A percentile compares a stretch with the other conserved stretches of the same genome.
phyloP scores from a whole-genome alignment of 1,139 yeast genomes.

The Protomyces gravidus region DNA sequence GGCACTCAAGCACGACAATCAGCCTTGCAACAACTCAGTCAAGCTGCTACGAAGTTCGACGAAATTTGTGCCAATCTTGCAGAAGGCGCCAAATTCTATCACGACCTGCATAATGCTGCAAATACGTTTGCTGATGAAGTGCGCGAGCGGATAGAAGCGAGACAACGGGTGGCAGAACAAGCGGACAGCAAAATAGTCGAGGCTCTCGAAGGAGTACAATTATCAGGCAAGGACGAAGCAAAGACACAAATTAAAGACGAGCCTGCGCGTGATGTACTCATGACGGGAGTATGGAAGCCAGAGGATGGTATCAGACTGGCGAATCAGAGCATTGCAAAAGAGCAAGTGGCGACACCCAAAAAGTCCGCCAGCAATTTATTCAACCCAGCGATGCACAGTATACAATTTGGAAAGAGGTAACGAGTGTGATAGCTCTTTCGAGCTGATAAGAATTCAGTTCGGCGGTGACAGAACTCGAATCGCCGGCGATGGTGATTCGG shows the following conservation, averaged over 20 bases:
- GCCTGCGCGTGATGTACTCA: neutral
- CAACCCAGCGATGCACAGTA: conserved; percentile 15
- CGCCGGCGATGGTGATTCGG: neutral
- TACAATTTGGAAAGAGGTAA: conserved; percentile 1
- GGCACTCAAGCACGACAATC: conserved; percentile 44
- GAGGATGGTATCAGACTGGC: conserved; percentile 10
- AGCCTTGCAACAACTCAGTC: conserved; percentile 54
- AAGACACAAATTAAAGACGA: too few species aligned
- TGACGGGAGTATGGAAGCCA: conserved; percentile 20
- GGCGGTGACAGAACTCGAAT: neutral
- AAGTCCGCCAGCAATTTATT: neutral
- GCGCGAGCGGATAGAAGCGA: conserved; percentile 51
- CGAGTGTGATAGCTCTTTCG: too few species aligned
- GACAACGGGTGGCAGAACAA: conserved; percentile 37
- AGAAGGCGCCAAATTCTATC: conserved; percentile 69
- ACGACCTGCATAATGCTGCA: conserved; percentile 54
- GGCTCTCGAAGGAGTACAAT: neutral
- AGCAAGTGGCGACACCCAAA: neutral
- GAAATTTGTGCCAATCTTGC: conserved; percentile 59
- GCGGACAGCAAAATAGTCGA: neutral
- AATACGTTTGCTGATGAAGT: conserved; percentile 50
- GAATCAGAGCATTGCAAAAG: neutral
- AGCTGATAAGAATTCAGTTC: neutral
- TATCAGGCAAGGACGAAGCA: neutral
- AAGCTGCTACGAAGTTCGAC: conserved; percentile 51